A percentile compares a stretch with the other conserved stretches of the same genome.
phyloP scores from a whole-genome alignment of 495 filamentous ascomycete genomes.

The Tirmania nivea region DNA sequence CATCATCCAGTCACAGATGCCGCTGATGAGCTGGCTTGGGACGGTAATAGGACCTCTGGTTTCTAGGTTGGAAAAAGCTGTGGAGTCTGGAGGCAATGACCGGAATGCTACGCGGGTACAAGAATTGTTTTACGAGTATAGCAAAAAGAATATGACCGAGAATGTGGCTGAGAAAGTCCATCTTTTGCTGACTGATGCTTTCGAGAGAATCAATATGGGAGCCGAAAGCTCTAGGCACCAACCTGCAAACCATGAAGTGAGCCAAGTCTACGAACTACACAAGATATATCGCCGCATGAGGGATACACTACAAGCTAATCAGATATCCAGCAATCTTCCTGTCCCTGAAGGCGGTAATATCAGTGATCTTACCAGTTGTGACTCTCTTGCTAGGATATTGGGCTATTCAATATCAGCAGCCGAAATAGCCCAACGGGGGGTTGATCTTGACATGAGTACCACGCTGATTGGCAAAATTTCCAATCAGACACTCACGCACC shows the following conservation, averaged over 20 bases:
- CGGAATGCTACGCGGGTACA: constrained; percentile 27
- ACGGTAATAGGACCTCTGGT: constrained; percentile 23
- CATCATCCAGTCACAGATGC: constrained; percentile 31
- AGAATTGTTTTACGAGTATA: constrained; percentile 42
- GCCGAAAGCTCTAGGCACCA: neutral
- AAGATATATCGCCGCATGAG: constrained; percentile 59
- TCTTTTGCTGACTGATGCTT: constrained; percentile 10
- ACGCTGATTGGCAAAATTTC: constrained; percentile 73
- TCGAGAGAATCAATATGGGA: neutral
- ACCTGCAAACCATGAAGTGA: neutral
- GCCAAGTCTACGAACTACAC: constrained; percentile 38
- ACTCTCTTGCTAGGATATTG: constrained; percentile 49
- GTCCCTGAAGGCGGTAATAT: neutral
- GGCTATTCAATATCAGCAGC: constrained; percentile 76
- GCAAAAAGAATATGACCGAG: constrained; percentile 35
- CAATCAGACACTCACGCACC: constrained; percentile 56
- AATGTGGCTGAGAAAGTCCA: constrained; percentile 38
- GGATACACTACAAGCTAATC: constrained; percentile 53
- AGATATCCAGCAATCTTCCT: constrained; percentile 28
- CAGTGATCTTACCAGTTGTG: constrained; percentile 18
- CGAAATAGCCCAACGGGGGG: constrained; percentile 80
- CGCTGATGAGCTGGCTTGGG: constrained; percentile 45
- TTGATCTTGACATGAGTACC: constrained; percentile 49
- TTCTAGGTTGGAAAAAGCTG: constrained; percentile 23
- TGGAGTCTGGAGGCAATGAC: constrained; percentile 22